phyloP scores from a whole-genome alignment of 805 yeast species.

The Millerozyma acaciae region DNA sequence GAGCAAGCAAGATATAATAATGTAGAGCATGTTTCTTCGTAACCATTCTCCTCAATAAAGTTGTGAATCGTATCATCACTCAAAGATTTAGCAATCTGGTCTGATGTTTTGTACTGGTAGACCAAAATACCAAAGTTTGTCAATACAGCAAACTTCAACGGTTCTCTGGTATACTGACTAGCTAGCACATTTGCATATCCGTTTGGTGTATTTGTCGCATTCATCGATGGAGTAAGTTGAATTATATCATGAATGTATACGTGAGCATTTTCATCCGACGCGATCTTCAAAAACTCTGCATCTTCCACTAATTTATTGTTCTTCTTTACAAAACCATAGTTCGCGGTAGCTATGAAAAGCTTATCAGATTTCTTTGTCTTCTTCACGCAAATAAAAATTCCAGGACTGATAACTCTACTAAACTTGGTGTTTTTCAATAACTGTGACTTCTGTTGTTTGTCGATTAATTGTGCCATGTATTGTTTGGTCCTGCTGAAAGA shows the following conservation, averaged over 20 bases:
- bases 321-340: conserved; percentile 77
- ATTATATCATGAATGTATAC: conserved; percentile 64
- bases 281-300: conserved; percentile 59
- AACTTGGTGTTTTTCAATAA: conserved; percentile 56
- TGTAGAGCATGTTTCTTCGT: conserved; percentile 85
- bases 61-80: conserved; percentile 63
- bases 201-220: conserved; percentile 68
- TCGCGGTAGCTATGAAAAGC: conserved; percentile 74
- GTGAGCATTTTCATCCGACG: conserved; percentile 18
- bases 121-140: conserved; percentile 76
- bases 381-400: conserved; percentile 72
- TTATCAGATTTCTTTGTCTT: conserved; percentile 44
- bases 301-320: conserved; percentile 72
- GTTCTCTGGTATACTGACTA: conserved; percentile 68
- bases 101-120: conserved; percentile 77
- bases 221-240: conserved; percentile 64
- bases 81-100: conserved; percentile 65
- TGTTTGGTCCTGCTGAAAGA: conserved; percentile 39
- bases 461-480: conserved; percentile 34
- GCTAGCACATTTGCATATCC: conserved; percentile 87
- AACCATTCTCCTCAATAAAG: conserved; percentile 76
- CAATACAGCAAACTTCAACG: conserved; percentile 73
- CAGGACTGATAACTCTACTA: conserved; percentile 72
- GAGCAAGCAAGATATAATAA: conserved; percentile 82
- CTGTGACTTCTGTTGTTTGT: conserved; percentile 47